phyloP scores from a whole-genome alignment of 2,329 filamentous ascomycete species.

The Hymenoscyphus albidus region DNA sequence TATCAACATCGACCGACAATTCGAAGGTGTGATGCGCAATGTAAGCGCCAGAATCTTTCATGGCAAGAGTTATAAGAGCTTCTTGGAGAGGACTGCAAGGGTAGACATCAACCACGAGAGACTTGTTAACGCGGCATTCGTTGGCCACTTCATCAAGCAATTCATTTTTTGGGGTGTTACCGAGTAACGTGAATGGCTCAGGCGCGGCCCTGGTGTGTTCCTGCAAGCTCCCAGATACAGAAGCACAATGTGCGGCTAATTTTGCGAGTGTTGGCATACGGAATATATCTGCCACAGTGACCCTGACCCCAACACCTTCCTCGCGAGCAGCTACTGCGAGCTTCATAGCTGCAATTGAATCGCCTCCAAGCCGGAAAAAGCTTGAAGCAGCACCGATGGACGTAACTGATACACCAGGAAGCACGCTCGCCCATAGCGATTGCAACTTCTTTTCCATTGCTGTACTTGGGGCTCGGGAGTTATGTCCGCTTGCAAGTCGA shows the following conservation, averaged over 20 bases:
- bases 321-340: slow-evolving; percentile 32
- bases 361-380: slow-evolving; percentile 45
- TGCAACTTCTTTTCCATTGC: slow-evolving; percentile 16
- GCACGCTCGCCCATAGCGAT: slow-evolving; percentile 14
- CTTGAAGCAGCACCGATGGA: slow-evolving; percentile 33
- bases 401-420: slow-evolving; percentile 2
- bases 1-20: slow-evolving; percentile 5
- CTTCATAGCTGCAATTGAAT: slow-evolving; percentile 43
- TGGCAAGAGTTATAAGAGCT: slow-evolving; percentile 27
- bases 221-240: not conserved
- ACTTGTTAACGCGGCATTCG: slow-evolving; percentile 3
- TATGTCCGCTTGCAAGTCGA: not conserved
- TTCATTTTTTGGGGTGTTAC: not conserved
- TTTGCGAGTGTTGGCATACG: slow-evolving; percentile 38
- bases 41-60: slow-evolving; percentile 10
- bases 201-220: slow-evolving; percentile 18
- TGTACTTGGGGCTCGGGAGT: not conserved
- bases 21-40: slow-evolving; percentile 8
- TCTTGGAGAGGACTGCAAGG: slow-evolving; percentile 38
- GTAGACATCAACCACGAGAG: slow-evolving; percentile 36
- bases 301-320: slow-evolving; percentile 33
- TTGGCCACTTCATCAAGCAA: not conserved
- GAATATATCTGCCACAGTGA: slow-evolving; percentile 42
- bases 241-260: slow-evolving; percentile 35
- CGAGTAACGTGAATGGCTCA: not conserved